Evolutionary conservation across 106 monocot genomes (phyloP).

Genomic region (Narthecium ossifragum): DNA sequence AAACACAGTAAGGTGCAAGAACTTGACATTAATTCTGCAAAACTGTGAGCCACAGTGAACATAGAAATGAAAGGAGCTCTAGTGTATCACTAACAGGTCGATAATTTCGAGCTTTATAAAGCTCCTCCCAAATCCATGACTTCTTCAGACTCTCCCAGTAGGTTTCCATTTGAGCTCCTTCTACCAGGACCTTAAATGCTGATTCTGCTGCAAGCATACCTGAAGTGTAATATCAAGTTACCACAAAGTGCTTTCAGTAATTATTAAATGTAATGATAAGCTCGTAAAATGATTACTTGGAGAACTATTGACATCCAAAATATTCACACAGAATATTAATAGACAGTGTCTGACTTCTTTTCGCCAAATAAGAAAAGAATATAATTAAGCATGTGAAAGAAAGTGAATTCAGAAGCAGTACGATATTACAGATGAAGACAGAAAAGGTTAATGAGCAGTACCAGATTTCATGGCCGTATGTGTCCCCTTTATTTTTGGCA

Average conservation of each 20-base stretch:
- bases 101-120: conserved; percentile 81
- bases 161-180: conserved; percentile 68
- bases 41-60: neutral
- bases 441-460: conserved; percentile 11
- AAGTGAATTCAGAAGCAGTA: neutral
- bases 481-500: conserved; percentile 98
- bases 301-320: too few species aligned
- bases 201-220: conserved; percentile 99
- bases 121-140: conserved; percentile 97
- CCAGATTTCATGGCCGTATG: conserved; percentile 99
- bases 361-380: too few species aligned
- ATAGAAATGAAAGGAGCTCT: neutral
- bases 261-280: too few species aligned
- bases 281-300: too few species aligned
- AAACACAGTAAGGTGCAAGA: conserved; percentile 14
- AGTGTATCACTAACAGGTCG: conserved; percentile 54
- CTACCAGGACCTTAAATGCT: conserved; percentile 46
- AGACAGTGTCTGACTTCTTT: too few species aligned
- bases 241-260: too few species aligned
- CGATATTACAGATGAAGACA: neutral
- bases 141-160: conserved; percentile 81
- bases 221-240: too few species aligned
- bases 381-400: neutral
- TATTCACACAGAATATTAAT: too few species aligned
- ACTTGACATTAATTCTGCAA: neutral